phyloP scores from a whole-genome alignment of 495 filamentous ascomycete species.

The Trichoderma erinaceum region DNA sequence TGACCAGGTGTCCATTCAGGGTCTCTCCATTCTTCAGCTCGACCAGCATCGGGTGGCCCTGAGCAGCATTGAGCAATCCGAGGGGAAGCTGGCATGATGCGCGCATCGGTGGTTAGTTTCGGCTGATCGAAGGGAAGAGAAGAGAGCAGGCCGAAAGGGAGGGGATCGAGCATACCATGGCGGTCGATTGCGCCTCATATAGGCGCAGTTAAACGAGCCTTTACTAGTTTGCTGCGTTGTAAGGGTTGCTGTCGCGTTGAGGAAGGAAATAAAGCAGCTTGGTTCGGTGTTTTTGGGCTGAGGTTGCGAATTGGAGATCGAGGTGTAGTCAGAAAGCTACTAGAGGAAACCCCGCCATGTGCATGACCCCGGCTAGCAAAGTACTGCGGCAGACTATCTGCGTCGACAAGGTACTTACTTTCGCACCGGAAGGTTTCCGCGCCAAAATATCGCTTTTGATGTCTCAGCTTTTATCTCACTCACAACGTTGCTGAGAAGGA shows the following conservation, averaged over 20 bases:
- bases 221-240: background rate
- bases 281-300: background rate
- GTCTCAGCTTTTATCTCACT: background rate
- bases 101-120: background rate
- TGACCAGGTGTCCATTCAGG: constrained; percentile 89
- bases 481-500: background rate
- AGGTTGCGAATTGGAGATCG: background rate
- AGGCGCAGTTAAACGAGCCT: background rate
- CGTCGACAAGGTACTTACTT: background rate
- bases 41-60: constrained; percentile 98
- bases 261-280: background rate
- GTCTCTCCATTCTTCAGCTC: constrained; percentile 99
- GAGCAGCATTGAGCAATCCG: constrained; percentile 86
- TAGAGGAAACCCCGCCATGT: constrained; percentile 14
- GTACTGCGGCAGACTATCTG: constrained; percentile 3
- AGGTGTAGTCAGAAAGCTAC: background rate
- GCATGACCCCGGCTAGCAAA: constrained; percentile 9
- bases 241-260: background rate
- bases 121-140: background rate
- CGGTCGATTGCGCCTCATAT: background rate
- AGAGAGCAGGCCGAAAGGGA: background rate
- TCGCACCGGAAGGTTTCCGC: constrained; percentile 6
- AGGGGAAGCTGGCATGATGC: constrained; percentile 64
- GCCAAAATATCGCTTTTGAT: constrained; percentile 5
- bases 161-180: background rate